Base-by-base conservation (phyloP, 805 yeast genomes). In the Pichia eremophila region DNA sequence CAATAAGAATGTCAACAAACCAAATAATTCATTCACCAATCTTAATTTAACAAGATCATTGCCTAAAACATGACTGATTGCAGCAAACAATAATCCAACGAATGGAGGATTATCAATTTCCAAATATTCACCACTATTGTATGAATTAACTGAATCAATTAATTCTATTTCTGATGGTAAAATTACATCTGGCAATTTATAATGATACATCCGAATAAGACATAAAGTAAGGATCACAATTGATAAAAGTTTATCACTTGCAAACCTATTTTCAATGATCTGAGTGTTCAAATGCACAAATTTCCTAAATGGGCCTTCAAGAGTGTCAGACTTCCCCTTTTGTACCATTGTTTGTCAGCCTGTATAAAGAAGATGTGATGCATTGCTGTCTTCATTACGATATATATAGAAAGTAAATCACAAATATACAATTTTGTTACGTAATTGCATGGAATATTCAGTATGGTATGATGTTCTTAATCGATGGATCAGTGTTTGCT, bases 91-190 rank as follows among this genome's bases (percentile, higher is more conserved):
- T 81, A 85, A 75, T 59, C 83, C 80, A 37, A 85, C 84, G 55
- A 85, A 70, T 5, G 95, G 95, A 9, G 95, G 95, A 60, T 84
- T 85, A 40, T 79, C 83, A 62, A 82, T 90, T 76, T 83, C 73
- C 64, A 83, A 84, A 59, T 71, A 83, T 17, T 65, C 64, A 18
- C 87, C 85, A 46, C 68, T 64, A 46, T 81, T 73, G 68, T 89
- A 93, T 65, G 85, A 81, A 49, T 83, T 75, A 32, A 96, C 18
- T 11, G n/a, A 27, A 11, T 40, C n/a, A 19, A 41, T 32, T 14
- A 37, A n/a, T 17, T 86, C 95, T 39, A 85, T 93, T 65, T 91
- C 99, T 64, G 89, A 96, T 55, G 86, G 86, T 12, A 91, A 95
- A 36, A 89, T 95, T 19, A 85, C 75, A 55, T 77, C 61, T 27